Percentiles rank a stretch among this genome's conserved stretches.
Conservation (phyloP, 495 filamentous ascomycete species). For the Bathelium albidoporum region DNA sequence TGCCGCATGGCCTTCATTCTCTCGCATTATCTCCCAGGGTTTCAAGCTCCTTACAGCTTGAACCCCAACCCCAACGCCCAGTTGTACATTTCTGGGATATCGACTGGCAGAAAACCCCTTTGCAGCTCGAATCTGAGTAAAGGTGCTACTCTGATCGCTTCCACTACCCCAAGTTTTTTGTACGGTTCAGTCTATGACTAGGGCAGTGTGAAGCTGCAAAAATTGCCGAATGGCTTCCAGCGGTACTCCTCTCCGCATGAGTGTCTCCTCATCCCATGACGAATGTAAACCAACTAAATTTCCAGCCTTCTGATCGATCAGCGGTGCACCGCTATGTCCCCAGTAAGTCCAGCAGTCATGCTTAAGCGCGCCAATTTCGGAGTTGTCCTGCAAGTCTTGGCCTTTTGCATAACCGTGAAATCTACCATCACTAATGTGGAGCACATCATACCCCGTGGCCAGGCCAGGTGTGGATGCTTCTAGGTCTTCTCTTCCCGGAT, state of each 20-base stretch:
- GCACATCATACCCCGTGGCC: slow-evolving; percentile 35
- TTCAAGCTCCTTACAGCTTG: no score
- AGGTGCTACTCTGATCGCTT: not conserved
- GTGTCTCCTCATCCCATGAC: slow-evolving; percentile 38
- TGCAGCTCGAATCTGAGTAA: not conserved
- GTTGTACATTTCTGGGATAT: no score
- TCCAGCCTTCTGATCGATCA: slow-evolving; percentile 27
- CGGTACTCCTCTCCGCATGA: slow-evolving; percentile 37
- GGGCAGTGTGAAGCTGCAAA: slow-evolving; percentile 12
- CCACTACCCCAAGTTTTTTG: not conserved
- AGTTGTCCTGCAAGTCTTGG: slow-evolving; percentile 36
- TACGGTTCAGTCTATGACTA: not conserved
- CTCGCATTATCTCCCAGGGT: no score
- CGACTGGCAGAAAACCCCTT: no score
- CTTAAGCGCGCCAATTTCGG: slow-evolving; percentile 39
- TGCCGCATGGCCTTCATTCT: no score
- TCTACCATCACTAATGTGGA: slow-evolving; percentile 32
- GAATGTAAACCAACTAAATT: slow-evolving; percentile 37
- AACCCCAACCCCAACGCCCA: no score
- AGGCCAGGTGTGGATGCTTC: slow-evolving; percentile 22
- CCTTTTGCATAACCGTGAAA: slow-evolving; percentile 31
- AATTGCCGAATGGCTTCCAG: slow-evolving; percentile 29
- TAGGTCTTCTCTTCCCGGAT: slow-evolving; percentile 39
- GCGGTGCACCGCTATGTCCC: slow-evolving; percentile 40
- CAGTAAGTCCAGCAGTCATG: slow-evolving; percentile 48